Evolutionary conservation across 495 filamentous ascomycete genomes (phyloP).

Genomic region (Xylaria castorea): DNA sequence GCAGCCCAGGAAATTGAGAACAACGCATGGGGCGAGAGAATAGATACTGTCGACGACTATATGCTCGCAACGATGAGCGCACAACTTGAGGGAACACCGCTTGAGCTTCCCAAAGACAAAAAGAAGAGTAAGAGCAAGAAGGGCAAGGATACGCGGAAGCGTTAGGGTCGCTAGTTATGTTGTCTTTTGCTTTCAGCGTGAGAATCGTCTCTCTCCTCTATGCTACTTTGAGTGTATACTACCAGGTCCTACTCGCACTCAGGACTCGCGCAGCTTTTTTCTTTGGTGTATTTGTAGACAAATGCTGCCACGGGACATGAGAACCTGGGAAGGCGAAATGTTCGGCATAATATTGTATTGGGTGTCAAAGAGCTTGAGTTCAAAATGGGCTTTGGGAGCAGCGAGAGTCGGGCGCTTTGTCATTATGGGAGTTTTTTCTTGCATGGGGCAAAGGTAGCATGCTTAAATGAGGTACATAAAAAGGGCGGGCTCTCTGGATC

Average conservation of each 20-base stretch:
- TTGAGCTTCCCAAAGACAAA: conserved; percentile 81
- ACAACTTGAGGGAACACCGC: conserved; percentile 77
- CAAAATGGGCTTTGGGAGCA: conserved; percentile 7
- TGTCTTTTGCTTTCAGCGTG: neutral
- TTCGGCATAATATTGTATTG: neutral
- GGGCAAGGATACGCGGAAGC: conserved; percentile 67
- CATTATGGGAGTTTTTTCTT: conserved; percentile 9
- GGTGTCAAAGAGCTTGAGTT: neutral
- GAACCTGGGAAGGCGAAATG: conserved; percentile 3
- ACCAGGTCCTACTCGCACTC: neutral
- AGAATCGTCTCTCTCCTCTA: neutral
- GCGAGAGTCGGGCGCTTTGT: neutral
- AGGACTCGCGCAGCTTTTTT: conserved; percentile 3
- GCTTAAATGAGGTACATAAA: conserved; percentile 18
- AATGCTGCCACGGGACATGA: conserved; percentile 1
- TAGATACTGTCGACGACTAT: conserved; percentile 79
- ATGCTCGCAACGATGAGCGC: conserved; percentile 80
- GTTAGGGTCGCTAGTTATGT: conserved; percentile 31
- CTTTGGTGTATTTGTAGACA: conserved; percentile 15
- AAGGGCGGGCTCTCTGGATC: conserved; percentile 9
- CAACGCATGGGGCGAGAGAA: conserved; percentile 61
- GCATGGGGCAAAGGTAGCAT: conserved; percentile 1
- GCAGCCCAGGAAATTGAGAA: conserved; percentile 55
- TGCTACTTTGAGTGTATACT: conserved; percentile 18
- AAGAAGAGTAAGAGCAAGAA: conserved; percentile 77